Evolutionary conservation across 495 filamentous ascomycete species (phyloP).

Genomic region (Annulohypoxylon nitens): DNA sequence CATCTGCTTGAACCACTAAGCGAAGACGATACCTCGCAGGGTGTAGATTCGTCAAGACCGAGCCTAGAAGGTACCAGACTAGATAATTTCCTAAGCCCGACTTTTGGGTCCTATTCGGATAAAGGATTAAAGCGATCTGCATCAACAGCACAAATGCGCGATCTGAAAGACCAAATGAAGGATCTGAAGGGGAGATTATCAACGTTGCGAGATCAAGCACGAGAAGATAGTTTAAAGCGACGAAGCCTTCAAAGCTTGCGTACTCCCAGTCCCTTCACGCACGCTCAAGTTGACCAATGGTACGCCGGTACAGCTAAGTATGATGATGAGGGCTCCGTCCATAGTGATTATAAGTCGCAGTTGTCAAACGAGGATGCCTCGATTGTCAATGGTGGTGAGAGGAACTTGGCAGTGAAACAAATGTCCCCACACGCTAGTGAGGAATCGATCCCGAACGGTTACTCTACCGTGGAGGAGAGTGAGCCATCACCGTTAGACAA

Average conservation of each 20-base stretch:
- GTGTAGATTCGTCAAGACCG: constrained; percentile 39
- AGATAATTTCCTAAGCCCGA: constrained; percentile 57
- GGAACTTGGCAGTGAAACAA: constrained; percentile 20
- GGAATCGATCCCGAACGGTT: constrained; percentile 32
- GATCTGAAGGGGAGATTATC: constrained; percentile 93
- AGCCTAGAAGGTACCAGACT: constrained; percentile 50
- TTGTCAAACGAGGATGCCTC: constrained; percentile 56
- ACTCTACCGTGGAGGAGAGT: constrained; percentile 34
- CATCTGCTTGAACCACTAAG: constrained; percentile 54
- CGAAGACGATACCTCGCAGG: constrained; percentile 55
- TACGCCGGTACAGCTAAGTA: constrained; percentile 66
- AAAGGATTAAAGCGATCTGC: constrained; percentile 63
- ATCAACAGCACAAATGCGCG: constrained; percentile 79
- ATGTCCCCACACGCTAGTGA: constrained; percentile 20
- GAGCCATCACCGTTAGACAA: constrained; percentile 3
- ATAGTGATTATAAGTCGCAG: constrained; percentile 40
- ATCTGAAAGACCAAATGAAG: constrained; percentile 92
- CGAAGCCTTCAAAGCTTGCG: constrained; percentile 87
- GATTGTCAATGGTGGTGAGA: constrained; percentile 45
- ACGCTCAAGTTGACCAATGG: constrained; percentile 76
- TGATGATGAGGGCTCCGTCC: constrained; percentile 39
- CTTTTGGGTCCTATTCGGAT: constrained; percentile 53
- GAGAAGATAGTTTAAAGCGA: constrained; percentile 84
- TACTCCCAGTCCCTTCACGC: constrained; percentile 86
- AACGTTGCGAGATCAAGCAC: constrained; percentile 81